phyloP scores from a whole-genome alignment of 306 rosid species.

The Betula pendula region DNA sequence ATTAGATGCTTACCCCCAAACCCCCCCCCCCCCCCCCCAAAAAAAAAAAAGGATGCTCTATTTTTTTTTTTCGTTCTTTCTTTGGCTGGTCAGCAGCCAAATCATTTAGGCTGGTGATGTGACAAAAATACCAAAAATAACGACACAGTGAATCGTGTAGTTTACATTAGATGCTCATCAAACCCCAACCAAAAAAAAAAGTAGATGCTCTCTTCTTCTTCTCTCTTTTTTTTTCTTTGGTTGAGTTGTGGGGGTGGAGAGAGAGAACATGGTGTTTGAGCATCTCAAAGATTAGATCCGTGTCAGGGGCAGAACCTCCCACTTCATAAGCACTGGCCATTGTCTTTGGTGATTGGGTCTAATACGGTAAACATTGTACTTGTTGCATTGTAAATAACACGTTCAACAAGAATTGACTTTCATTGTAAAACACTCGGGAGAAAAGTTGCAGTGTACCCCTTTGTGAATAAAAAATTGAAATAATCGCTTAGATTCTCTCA shows the following conservation, averaged over 20 bases:
- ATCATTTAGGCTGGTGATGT: not conserved
- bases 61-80: not conserved
- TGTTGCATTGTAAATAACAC: not conserved
- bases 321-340: not conserved
- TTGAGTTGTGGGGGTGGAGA: not conserved
- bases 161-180: too few relatives aligned
- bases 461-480: not conserved
- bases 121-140: too few relatives aligned
- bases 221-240: too few relatives aligned
- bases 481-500: not conserved
- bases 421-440: not conserved
- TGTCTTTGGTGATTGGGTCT: not conserved
- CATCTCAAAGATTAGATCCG: not conserved
- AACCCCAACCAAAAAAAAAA: not conserved
- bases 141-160: not conserved
- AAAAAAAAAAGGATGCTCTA: not conserved
- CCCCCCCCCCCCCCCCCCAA: not conserved
- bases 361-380: not conserved
- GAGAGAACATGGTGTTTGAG: not conserved
- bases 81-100: not conserved
- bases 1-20: not conserved
- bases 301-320: not conserved
- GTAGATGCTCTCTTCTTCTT: not conserved
- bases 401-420: not conserved
- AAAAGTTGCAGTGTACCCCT: not conserved